Evolutionary conservation across 2,329 filamentous ascomycete species (phyloP).

Genomic region (Dothiorella sarmentorum): DNA sequence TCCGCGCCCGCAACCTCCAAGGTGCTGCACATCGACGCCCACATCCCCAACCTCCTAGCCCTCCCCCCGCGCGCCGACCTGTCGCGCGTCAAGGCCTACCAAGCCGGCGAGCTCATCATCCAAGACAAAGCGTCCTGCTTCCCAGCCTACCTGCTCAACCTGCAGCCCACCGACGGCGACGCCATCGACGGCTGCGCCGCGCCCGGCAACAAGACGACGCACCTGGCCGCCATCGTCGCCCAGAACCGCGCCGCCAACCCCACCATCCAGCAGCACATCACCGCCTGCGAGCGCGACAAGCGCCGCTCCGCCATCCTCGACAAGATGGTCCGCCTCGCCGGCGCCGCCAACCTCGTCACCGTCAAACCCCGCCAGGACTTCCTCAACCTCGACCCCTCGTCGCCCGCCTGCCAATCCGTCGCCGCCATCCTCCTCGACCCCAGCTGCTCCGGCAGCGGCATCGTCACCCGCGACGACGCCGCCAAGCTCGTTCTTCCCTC

Average conservation of each 20-base stretch:
- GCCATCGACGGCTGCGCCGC: conserved; percentile 92
- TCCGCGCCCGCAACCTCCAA: conserved; percentile 41
- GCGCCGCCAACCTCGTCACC: conserved; percentile 62
- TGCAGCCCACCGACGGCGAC: conserved; percentile 64
- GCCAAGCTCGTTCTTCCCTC: conserved; percentile 52
- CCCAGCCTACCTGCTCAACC: conserved; percentile 81
- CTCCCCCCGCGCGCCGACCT: conserved; percentile 70
- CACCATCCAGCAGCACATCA: conserved; percentile 50
- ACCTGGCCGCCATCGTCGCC: conserved; percentile 72
- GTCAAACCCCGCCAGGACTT: conserved; percentile 79
- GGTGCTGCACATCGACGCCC: conserved; percentile 67
- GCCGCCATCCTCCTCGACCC: conserved; percentile 82
- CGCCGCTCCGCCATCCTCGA: conserved; percentile 69
- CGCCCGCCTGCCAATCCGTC: conserved; percentile 59
- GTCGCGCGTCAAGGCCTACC: conserved; percentile 70
- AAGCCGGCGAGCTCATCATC: conserved; percentile 73
- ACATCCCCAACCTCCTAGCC: conserved; percentile 81
- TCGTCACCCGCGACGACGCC: conserved; percentile 78
- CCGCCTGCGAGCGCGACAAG: conserved; percentile 76
- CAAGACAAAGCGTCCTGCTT: conserved; percentile 98
- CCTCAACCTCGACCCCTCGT: conserved; percentile 68
- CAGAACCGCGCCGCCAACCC: conserved; percentile 18
- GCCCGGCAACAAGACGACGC: conserved; percentile 96
- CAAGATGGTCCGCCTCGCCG: conserved; percentile 80
- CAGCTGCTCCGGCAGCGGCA: conserved; percentile 93